Conservation (phyloP, 148 eudicot species). For the Camellia japonica region DNA sequence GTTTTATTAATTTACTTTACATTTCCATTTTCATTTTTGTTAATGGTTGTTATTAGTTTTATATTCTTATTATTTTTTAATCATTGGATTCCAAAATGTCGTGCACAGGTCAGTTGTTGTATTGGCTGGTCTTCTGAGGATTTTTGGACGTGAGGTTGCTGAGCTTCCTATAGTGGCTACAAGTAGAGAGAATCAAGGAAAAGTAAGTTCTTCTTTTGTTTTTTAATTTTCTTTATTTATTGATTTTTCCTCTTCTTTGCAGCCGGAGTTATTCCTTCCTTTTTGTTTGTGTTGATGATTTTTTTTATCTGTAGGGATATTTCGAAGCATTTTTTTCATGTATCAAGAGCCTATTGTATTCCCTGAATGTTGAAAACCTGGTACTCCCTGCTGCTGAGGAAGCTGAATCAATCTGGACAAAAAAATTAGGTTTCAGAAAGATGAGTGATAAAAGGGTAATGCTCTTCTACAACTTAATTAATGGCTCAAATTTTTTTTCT, state of each 20-base stretch:
- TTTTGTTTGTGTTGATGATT: not conserved
- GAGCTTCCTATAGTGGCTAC: constrained; percentile 97
- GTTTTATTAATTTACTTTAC: not conserved
- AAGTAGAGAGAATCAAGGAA: constrained; percentile 77
- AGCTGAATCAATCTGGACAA: constrained; percentile 69
- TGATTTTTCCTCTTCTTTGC: not conserved
- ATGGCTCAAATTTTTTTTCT: not conserved
- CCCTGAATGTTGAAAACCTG: constrained; percentile 54
- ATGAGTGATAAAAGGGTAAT: constrained; percentile 39
- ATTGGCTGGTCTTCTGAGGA: constrained; percentile 85
- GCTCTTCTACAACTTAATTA: not conserved
- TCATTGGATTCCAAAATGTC: not conserved
- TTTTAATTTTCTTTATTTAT: not conserved
- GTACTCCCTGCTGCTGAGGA: constrained; percentile 92
- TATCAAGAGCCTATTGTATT: constrained; percentile 52
- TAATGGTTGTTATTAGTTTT: not conserved
- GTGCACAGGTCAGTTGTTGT: constrained; percentile 58
- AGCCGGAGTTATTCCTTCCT: too few relatives aligned
- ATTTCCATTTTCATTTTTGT: not conserved
- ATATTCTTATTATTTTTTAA: not conserved
- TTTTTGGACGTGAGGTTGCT: constrained; percentile 79
- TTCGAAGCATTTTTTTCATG: constrained; percentile 79
- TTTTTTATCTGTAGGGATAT: not conserved
- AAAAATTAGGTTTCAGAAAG: constrained; percentile 44
- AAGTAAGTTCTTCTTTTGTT: constrained; percentile 35